Evolutionary conservation across 73 alveolate species (phyloP).

Genomic region (Paramecium primaurelia): DNA sequence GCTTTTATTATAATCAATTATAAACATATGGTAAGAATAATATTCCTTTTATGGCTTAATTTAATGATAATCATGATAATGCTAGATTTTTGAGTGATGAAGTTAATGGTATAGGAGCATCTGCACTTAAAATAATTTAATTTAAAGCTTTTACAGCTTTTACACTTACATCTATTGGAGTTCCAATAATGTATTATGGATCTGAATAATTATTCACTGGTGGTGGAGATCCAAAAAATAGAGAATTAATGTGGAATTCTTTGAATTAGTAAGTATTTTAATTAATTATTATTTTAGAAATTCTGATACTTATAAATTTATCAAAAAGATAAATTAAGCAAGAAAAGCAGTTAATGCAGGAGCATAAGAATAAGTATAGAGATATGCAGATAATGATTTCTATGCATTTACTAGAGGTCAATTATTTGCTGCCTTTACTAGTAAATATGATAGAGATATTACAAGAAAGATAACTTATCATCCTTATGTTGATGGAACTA

Average conservation of each 20-base stretch:
- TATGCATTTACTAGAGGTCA: constrained; percentile 43
- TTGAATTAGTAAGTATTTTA: background rate
- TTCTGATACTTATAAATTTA: background rate
- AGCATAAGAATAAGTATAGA: constrained; percentile 10
- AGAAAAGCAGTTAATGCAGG: constrained; percentile 35
- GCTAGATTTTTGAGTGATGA: constrained; percentile 83
- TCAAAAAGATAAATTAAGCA: background rate
- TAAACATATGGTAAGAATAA: constrained; percentile 41
- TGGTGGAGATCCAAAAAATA: constrained; percentile 87
- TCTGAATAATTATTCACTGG: constrained; percentile 93
- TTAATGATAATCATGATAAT: constrained; percentile 94
- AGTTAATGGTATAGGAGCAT: background rate
- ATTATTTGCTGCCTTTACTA: constrained; percentile 25
- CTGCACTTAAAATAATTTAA: constrained; percentile 41
- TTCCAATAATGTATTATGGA: constrained; percentile 96
- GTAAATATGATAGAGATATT: constrained; percentile 37
- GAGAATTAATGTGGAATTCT: constrained; percentile 88
- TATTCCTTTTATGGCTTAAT: constrained; percentile 61
- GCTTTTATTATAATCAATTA: background rate
- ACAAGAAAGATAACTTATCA: background rate
- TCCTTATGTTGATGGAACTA: constrained; percentile 46
- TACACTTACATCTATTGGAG: constrained; percentile 83
- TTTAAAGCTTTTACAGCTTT: constrained; percentile 82
- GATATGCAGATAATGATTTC: constrained; percentile 46
- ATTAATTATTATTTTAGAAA: background rate